Evolutionary conservation across 345 rosid genomes (phyloP).

Genomic region (Firmiana major): DNA sequence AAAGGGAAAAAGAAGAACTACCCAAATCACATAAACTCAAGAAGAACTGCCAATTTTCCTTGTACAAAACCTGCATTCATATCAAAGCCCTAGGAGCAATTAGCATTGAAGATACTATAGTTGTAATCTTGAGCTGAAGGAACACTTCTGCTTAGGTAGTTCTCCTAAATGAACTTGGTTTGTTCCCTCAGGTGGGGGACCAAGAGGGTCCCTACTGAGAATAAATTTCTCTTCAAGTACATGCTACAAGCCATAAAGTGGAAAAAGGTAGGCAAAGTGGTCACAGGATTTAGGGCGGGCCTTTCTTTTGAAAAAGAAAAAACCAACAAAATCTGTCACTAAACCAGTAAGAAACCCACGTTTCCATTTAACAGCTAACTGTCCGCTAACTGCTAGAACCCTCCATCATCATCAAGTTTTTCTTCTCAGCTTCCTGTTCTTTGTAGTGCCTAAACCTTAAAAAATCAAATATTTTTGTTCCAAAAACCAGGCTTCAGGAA

Average conservation of each 20-base stretch:
- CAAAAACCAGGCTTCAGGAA: neutral
- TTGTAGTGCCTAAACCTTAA: constrained; percentile 6
- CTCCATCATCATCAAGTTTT: constrained; percentile 29
- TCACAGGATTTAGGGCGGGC: constrained; percentile 58
- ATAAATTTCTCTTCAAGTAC: constrained; percentile 19
- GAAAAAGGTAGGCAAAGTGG: constrained; percentile 30
- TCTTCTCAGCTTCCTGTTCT: constrained; percentile 5
- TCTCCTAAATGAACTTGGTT: constrained; percentile 4
- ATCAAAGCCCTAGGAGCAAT: constrained; percentile 1
- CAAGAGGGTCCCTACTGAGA: constrained; percentile 21
- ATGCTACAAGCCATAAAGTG: constrained; percentile 25
- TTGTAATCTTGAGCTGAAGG: neutral
- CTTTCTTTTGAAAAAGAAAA: constrained; percentile 46
- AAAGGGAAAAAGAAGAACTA: constrained; percentile 17
- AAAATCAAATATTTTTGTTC: neutral
- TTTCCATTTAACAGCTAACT: constrained; percentile 49
- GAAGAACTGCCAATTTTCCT: neutral
- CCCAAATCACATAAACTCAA: constrained; percentile 10
- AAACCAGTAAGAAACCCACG: constrained; percentile 42
- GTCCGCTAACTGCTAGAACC: constrained; percentile 39
- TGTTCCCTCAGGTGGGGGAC: constrained; percentile 6
- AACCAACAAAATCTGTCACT: neutral
- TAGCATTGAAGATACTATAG: neutral
- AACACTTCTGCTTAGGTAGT: neutral
- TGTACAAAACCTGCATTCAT: constrained; percentile 13